phyloP scores from a whole-genome alignment of 495 filamentous ascomycete genomes.

The Hypoxylon fragiforme region DNA sequence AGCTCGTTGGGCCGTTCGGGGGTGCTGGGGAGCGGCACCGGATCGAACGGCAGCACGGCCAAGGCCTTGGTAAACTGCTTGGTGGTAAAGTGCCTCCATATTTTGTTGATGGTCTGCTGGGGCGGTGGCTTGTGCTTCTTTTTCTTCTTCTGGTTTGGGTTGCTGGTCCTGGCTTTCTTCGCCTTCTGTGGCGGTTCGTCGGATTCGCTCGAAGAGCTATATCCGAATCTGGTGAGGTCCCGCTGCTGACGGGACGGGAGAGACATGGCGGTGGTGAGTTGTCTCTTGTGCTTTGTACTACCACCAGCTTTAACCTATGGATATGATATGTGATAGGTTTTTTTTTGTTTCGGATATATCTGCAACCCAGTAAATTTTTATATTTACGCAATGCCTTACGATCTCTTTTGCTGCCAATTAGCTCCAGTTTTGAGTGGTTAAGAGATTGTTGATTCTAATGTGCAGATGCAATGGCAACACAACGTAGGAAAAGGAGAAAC shows the following conservation, averaged over 20 bases:
- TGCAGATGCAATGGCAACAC: too few relatives aligned
- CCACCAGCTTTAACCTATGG: too few relatives aligned
- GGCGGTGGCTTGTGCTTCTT: constrained; percentile 66
- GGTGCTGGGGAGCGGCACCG: constrained; percentile 49
- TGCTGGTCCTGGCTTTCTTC: constrained; percentile 19
- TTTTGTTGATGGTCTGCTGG: constrained; percentile 74
- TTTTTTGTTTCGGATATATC: too few relatives aligned
- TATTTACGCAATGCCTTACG: too few relatives aligned
- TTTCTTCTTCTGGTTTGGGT: constrained; percentile 48
- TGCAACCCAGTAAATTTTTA: too few relatives aligned
- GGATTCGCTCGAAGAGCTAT: constrained; percentile 44
- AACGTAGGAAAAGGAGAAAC: too few relatives aligned
- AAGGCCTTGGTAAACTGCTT: constrained; percentile 58
- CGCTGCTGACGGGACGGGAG: neutral
- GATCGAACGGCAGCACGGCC: constrained; percentile 52
- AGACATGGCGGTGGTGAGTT: constrained; percentile 17
- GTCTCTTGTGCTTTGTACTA: neutral
- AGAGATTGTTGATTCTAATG: too few relatives aligned
- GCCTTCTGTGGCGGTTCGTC: constrained; percentile 38
- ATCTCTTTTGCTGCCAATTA: too few relatives aligned
- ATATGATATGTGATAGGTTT: too few relatives aligned
- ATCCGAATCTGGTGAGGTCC: constrained; percentile 37
- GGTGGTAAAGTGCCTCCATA: constrained; percentile 78
- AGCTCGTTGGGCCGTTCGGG: constrained; percentile 53
- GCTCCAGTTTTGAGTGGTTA: too few relatives aligned